Percentiles rank a stretch among this genome's conserved stretches.
Evolutionary conservation across 257 asterid species (phyloP).

Genomic region (Misopates orontium): DNA sequence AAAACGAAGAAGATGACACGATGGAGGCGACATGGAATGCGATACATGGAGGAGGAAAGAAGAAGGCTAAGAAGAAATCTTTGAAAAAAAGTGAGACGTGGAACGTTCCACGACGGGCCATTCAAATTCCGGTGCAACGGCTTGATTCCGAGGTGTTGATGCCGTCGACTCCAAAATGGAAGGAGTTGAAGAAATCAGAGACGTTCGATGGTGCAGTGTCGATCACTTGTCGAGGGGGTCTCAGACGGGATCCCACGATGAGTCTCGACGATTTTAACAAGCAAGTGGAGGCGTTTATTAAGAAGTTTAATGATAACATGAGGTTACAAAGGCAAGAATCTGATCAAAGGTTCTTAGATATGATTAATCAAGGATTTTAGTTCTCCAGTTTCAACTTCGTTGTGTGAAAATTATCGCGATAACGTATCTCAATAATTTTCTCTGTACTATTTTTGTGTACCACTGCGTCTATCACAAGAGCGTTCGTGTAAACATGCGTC

Average conservation of each 20-base stretch:
- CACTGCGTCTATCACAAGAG: background rate
- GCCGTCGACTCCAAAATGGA: constrained; percentile 39
- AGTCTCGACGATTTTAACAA: constrained; percentile 50
- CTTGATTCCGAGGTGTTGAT: constrained; percentile 39
- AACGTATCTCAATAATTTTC: background rate
- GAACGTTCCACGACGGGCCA: constrained; percentile 20
- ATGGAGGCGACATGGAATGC: constrained; percentile 73
- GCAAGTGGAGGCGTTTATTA: constrained; percentile 60
- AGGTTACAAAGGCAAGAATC: constrained; percentile 71
- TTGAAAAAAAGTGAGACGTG: constrained; percentile 59
- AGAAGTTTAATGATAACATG: constrained; percentile 41
- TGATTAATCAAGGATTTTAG: constrained; percentile 28
- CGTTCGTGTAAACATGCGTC: too few species aligned
- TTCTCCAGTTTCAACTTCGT: background rate
- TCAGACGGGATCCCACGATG: constrained; percentile 52
- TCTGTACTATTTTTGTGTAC: too few species aligned
- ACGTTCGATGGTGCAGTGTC: constrained; percentile 71
- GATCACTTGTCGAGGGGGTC: constrained; percentile 48
- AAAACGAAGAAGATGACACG: constrained; percentile 33
- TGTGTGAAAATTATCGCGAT: constrained; percentile 7
- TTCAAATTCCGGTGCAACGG: background rate
- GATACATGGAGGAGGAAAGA: constrained; percentile 37
- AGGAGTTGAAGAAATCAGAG: constrained; percentile 57
- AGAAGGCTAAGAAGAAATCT: constrained; percentile 28
- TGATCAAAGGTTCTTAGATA: constrained; percentile 42